Evolutionary conservation across 768 basidiomycete genomes (phyloP).

Genomic region (Macrolepiota fuliginosa): DNA sequence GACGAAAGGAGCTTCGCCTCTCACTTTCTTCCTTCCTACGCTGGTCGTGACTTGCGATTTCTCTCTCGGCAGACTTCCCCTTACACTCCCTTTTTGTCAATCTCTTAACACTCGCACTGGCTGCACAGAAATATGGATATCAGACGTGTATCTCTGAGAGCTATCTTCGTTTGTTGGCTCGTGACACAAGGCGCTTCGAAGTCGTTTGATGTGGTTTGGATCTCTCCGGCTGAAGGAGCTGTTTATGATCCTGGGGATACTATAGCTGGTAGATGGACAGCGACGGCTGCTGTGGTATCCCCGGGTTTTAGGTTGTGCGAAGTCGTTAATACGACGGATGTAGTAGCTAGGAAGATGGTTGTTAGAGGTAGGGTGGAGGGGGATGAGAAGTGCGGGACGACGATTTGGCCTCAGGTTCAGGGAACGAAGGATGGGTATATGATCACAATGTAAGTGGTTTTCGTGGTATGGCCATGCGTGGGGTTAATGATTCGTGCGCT

Average conservation of each 20-base stretch:
- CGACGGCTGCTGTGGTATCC: too few relatives aligned
- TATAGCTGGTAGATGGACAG: too few relatives aligned
- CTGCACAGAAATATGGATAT: conserved; percentile 3
- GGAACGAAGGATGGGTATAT: conserved; percentile 19
- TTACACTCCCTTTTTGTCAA: not conserved
- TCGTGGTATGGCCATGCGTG: not conserved
- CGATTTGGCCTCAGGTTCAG: conserved; percentile 19
- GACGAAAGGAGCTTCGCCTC: not conserved
- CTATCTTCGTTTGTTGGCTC: not conserved
- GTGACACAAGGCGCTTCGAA: too few relatives aligned
- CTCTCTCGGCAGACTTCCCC: not conserved
- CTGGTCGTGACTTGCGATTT: not conserved
- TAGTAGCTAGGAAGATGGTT: too few relatives aligned
- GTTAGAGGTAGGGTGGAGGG: not conserved
- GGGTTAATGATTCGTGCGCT: not conserved
- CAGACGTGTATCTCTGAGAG: not conserved
- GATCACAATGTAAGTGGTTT: conserved; percentile 22
- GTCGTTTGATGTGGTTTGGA: too few relatives aligned
- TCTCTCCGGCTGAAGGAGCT: too few relatives aligned
- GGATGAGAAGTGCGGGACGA: conserved; percentile 19
- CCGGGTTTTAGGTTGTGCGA: too few relatives aligned
- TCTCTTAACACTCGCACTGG: not conserved
- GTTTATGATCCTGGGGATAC: too few relatives aligned
- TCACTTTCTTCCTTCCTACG: not conserved
- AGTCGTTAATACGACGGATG: too few relatives aligned